Base-by-base conservation (phyloP, 768 basidiomycete species). In the Brasilioporus rufonigricans region DNA sequence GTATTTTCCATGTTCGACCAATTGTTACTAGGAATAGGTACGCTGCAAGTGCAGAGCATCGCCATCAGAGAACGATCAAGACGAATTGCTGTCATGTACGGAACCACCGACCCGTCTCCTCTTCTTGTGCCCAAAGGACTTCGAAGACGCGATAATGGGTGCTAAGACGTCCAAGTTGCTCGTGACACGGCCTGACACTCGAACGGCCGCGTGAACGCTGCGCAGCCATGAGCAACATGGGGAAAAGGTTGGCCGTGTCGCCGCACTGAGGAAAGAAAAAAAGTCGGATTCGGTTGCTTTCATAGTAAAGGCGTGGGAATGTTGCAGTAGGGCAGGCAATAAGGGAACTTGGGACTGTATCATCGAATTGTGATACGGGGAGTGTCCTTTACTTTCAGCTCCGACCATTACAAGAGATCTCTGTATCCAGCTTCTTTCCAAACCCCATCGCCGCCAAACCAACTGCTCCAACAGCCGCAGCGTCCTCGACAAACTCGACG, bases 171-270 rank as follows among this genome's bases (percentile, higher is more conserved):
- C 84, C 87, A 71, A 57, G 60, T 87, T 74, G 56, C 61, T 91
- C 88, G 79, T 76, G 76, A 77, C 89, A 87, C 87, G 80, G 78
- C 85, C 77, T 89, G 89, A 91, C 89, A 89, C 89, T 91, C 89
- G 69, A 90, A 91, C 87, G 71, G 77, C 86, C 79, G 82, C 85
- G 77, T 87, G 67, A 65, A 73, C 4, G 61, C 60, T 71, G 75
- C 70, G 78, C 85, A 75, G 81, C 78, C 77, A 88, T 85, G 89
- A 91, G 89, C 89, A 91, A 91, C 89, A 88, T 82, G 82, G 89
- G 89, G 85, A 87, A 87, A 87, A 67, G 70, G 61, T 78, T 80
- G 79, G 82, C 83, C 84, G 86, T 84, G 89, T 77, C 76, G 89
- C 89, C 89, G 89, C 89, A 91, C 89, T 77, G 74, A 72, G 65